Percentiles rank a stretch among this genome's conserved stretches.
Conservation (phyloP, 768 basidiomycete species). For the Russula sp. region DNA sequence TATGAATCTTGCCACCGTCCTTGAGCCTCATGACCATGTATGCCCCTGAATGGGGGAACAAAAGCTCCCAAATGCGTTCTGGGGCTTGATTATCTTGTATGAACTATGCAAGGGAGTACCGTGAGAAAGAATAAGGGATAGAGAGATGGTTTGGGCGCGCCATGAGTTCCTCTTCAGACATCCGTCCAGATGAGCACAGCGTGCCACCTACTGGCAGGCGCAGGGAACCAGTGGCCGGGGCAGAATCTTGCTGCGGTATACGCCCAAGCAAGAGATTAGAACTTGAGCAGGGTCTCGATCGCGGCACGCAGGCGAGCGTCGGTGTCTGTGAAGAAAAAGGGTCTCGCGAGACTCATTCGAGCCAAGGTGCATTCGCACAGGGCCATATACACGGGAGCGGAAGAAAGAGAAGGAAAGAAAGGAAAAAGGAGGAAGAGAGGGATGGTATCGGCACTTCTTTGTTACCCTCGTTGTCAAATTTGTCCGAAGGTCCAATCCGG, state of each 20-base stretch:
- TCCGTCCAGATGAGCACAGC: constrained; percentile 52
- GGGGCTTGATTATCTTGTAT: constrained; percentile 34
- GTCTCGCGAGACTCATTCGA: too few species aligned
- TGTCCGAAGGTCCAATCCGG: too few species aligned
- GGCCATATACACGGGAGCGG: too few species aligned
- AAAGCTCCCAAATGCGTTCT: constrained; percentile 40
- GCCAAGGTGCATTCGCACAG: too few species aligned
- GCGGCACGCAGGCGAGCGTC: constrained; percentile 32
- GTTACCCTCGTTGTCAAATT: too few species aligned
- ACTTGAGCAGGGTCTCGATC: too few species aligned
- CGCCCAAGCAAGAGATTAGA: too few species aligned
- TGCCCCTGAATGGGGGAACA: constrained; percentile 45
- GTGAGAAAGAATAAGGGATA: too few species aligned
- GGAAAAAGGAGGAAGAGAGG: background rate
- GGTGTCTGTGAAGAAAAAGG: constrained; percentile 28
- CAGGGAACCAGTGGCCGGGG: too few species aligned
- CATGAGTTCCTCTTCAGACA: constrained; percentile 43
- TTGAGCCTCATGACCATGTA: constrained; percentile 41
- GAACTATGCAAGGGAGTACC: constrained; percentile 35
- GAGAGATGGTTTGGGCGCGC: constrained; percentile 34
- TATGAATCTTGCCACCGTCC: constrained; percentile 41
- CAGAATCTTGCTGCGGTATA: too few species aligned
- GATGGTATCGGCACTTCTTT: constrained; percentile 26
- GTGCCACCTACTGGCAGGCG: too few species aligned
- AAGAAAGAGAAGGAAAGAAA: too few species aligned